Evolutionary conservation across 106 monocot species (phyloP).

Genomic region (Allium sativum): DNA sequence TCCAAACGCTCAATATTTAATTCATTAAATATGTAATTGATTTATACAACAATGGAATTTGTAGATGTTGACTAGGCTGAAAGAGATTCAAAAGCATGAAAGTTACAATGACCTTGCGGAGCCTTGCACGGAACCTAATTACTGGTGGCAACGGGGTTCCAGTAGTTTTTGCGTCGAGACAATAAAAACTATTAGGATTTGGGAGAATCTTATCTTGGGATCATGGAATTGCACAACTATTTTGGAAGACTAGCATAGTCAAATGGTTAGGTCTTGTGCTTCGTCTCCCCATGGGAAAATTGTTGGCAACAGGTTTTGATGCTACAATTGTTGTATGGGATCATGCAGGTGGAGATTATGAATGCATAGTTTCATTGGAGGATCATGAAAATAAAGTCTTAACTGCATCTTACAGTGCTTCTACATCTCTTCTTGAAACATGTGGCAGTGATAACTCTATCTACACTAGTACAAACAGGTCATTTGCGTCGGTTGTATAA

Average conservation of each 20-base stretch:
- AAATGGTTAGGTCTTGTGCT: constrained; percentile 81
- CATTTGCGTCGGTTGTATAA: too few species aligned
- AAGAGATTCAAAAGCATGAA: constrained; percentile 58
- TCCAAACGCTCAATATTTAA: too few species aligned
- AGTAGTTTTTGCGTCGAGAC: constrained; percentile 80
- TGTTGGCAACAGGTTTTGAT: constrained; percentile 76
- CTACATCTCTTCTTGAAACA: constrained; percentile 74
- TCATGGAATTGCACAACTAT: constrained; percentile 75
- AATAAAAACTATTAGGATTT: constrained; percentile 80
- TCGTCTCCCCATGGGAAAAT: constrained; percentile 86
- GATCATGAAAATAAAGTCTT: constrained; percentile 99
- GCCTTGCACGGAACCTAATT: constrained; percentile 69
- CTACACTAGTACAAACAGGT: too few species aligned
- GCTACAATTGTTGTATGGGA: constrained; percentile 89
- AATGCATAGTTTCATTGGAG: constrained; percentile 77
- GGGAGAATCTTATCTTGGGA: constrained; percentile 43
- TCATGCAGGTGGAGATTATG: constrained; percentile 53
- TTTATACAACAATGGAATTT: not conserved
- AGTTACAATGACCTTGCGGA: constrained; percentile 87
- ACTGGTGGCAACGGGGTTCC: constrained; percentile 28
- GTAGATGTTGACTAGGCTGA: constrained; percentile 15
- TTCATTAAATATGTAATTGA: too few species aligned
- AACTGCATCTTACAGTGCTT: constrained; percentile 79
- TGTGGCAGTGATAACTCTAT: constrained; percentile 89
- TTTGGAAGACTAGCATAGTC: constrained; percentile 74